Evolutionary conservation across 257 asterid species (phyloP).

Genomic region (Solanum ossicruentum): DNA sequence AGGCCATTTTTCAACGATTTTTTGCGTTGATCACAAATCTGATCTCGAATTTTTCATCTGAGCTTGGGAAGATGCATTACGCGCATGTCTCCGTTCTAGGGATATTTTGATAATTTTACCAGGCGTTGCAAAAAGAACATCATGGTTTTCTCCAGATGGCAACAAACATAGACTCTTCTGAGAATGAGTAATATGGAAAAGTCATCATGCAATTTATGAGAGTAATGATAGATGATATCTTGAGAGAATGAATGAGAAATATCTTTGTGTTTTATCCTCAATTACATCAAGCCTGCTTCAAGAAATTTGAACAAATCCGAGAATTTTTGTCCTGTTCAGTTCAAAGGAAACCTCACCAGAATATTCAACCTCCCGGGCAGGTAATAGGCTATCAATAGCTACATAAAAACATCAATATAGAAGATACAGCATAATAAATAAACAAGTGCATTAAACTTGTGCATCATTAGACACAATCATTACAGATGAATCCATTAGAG

Average conservation of each 20-base stretch:
- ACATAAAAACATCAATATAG: no score
- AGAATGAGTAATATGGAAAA: neutral
- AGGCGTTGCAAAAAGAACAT: neutral
- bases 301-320: neutral
- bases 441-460: no score
- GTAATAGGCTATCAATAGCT: no score
- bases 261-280: neutral
- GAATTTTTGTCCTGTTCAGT: neutral
- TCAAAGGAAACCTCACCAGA: conserved; percentile 75
- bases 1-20: no score
- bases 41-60: no score
- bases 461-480: no score
- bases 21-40: no score
- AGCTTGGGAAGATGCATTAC: no score
- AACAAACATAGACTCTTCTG: neutral
- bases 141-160: neutral
- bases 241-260: neutral
- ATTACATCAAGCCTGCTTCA: neutral
- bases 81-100: no score
- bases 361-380: conserved; percentile 71
- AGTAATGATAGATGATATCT: neutral
- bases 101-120: no score
- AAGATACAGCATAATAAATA: no score
- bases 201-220: neutral
- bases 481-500: no score